Conservation (phyloP, 2,329 filamentous ascomycete species). For the Phyllosticta ampelicida region DNA sequence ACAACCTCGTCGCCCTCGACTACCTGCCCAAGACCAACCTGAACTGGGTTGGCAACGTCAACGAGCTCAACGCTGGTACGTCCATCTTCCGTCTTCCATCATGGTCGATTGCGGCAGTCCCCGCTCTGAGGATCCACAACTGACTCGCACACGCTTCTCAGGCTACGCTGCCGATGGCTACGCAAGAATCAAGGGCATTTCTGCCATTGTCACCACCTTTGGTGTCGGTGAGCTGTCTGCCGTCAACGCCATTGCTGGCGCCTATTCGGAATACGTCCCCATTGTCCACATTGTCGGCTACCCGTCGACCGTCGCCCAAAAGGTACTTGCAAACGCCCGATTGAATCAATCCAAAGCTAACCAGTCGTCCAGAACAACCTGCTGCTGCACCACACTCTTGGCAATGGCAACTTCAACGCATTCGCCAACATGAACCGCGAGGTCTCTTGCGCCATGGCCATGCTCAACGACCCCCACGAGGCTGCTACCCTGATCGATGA, state of each 20-base stretch:
- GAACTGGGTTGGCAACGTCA: slow-evolving; percentile 50
- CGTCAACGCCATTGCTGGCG: slow-evolving; percentile 37
- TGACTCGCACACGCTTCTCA: slow-evolving; percentile 14
- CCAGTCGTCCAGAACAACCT: slow-evolving; percentile 21
- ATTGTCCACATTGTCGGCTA: slow-evolving; percentile 39
- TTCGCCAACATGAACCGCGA: slow-evolving; percentile 67
- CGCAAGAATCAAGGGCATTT: slow-evolving; percentile 35
- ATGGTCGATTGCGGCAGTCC: neutral
- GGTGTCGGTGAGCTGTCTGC: slow-evolving; percentile 39
- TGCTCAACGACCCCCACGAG: slow-evolving; percentile 58
- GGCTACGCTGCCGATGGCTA: slow-evolving; percentile 40
- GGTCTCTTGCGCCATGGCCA: slow-evolving; percentile 61
- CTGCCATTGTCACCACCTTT: slow-evolving; percentile 38
- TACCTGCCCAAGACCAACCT: slow-evolving; percentile 45
- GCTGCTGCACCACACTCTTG: slow-evolving; percentile 37
- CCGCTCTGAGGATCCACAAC: slow-evolving; percentile 12
- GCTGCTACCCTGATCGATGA: slow-evolving; percentile 69
- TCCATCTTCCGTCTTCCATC: slow-evolving; percentile 4
- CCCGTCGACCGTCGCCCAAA: slow-evolving; percentile 31
- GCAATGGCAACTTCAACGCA: slow-evolving; percentile 62
- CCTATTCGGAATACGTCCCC: slow-evolving; percentile 37
- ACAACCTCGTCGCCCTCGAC: slow-evolving; percentile 42
- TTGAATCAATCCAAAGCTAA: neutral
- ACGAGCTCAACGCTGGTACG: slow-evolving; percentile 49
- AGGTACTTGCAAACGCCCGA: neutral